Base-by-base conservation (phyloP, 108 stramenopile genomes). In the Cyclotella choctawhatcheeana region DNA sequence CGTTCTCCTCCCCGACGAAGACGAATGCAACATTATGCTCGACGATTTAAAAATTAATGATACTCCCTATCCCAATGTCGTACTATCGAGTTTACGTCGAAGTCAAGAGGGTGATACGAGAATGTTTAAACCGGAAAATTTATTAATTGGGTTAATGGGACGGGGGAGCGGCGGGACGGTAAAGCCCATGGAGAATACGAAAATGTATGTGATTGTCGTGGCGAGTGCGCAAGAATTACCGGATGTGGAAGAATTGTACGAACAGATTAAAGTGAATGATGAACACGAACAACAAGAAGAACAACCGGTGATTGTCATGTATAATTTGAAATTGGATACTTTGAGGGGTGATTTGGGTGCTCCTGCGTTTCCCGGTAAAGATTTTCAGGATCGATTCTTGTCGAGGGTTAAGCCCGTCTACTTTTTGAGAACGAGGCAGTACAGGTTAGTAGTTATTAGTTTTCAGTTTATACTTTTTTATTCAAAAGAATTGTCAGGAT, bases 201-300 rank as follows among this genome's bases (percentile, higher is more conserved):
- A 92, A 64, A 78, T 96, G 69, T 98, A 97, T 73, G 67, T 98
- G 22, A 64, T 84, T 48, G 40, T 97, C 17, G 91, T 93, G 3
- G 93, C 93, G 33, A 83, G 81, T 16, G 94, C 94, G 24, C 97
- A 98, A 72, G 97, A 98, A 84, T 82, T 98, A 43, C 97, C 97
- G 20, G 97, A 98, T 73, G 84, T 98, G 32, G 91, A 95, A 77
- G 90, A 92, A 65, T 71, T 97, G 68, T 71, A 84, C 69, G 67
- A 79, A 12, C 73, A 79, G 50, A 79, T 82, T 60, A 72, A 79
- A 58, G 67, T 56, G 0, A 32, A 35, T 6, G 67, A 56, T 20
- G 35, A n/a, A n/a, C n/a, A n/a, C 10, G 18, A 53, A 56, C n/a
- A 18, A 14, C 1, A 64, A 17, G 21, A 45, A 43, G 26, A n/a